Conservation (phyloP, 805 yeast species). For the Helenozyma rhizophorensis region DNA sequence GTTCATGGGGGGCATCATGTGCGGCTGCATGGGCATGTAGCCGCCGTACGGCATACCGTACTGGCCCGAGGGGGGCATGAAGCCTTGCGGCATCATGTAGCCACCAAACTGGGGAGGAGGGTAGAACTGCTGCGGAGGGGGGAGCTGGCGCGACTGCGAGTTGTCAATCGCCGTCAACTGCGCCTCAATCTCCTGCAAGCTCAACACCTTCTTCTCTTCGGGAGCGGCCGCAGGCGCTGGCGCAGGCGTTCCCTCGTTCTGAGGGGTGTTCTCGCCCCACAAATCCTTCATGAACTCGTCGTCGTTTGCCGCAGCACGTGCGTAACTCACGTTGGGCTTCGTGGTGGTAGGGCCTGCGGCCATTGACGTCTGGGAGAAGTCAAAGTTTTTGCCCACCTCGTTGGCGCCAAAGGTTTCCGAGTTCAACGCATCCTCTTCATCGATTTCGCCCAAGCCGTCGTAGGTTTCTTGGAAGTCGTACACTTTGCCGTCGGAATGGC, state of each 20-base stretch:
- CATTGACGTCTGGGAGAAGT: conserved; percentile 46
- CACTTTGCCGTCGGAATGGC: conserved; percentile 24
- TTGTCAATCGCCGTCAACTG: conserved; percentile 51
- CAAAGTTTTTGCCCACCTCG: conserved; percentile 57
- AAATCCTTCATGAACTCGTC: conserved; percentile 44
- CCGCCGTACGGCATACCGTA: conserved; percentile 26
- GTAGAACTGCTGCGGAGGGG: conserved; percentile 23
- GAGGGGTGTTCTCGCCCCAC: conserved; percentile 39
- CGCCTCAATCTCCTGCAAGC: conserved; percentile 84
- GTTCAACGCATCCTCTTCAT: conserved; percentile 74
- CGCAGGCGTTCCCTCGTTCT: conserved; percentile 7
- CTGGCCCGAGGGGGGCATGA: conserved; percentile 33
- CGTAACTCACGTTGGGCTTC: conserved; percentile 32
- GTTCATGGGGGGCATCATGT: conserved; percentile 8
- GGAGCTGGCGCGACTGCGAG: conserved; percentile 20
- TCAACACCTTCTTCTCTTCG: conserved; percentile 47
- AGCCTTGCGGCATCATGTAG: conserved; percentile 40
- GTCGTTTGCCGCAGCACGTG: conserved; percentile 38
- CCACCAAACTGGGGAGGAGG: conserved; percentile 34
- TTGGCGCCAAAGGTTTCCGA: conserved; percentile 73
- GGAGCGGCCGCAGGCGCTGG: conserved; percentile 20
- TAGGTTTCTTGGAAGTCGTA: conserved; percentile 82
- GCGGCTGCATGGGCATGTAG: conserved; percentile 17
- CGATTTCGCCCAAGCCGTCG: conserved; percentile 68
- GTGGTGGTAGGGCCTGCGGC: conserved; percentile 14